These are phyloP conservation scores for Boletus sp. DNA, from an alignment of 1,284 basidiomycete genomes.

Conservation along the genomic window DNA sequence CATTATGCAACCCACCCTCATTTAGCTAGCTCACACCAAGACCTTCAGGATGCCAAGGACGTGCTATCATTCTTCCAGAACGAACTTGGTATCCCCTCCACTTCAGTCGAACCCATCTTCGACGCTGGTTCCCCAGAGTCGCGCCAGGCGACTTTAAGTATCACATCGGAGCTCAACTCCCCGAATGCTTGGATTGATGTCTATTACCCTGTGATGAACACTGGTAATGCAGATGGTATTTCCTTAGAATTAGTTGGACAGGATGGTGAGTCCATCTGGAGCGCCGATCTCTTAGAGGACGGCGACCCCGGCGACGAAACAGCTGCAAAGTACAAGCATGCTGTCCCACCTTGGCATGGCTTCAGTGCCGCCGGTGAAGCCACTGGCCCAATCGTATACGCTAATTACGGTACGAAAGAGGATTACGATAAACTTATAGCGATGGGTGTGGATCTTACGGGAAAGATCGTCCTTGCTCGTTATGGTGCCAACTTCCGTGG, in stretches of 20 bases:
- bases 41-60: constrained; percentile 60
- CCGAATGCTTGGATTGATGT: constrained; percentile 75
- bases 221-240: constrained; percentile 52
- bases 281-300: constrained; percentile 66
- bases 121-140: constrained; percentile 62
- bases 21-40: constrained; percentile 63
- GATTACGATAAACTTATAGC: constrained; percentile 67
- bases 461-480: constrained; percentile 79
- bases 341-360: constrained; percentile 68
- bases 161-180: constrained; percentile 40
- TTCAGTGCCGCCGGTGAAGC: constrained; percentile 63
- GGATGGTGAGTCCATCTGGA: constrained; percentile 59
- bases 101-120: constrained; percentile 51
- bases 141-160: constrained; percentile 56
- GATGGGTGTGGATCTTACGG: constrained; percentile 69
- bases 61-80: constrained; percentile 62
- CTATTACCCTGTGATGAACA: constrained; percentile 84
- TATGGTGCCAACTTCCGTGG: constrained; percentile 85
- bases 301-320: constrained; percentile 61
- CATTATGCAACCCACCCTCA: constrained; percentile 66
- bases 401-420: constrained; percentile 74
- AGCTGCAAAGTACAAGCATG: constrained; percentile 55
- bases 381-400: constrained; percentile 73
- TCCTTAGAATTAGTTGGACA: constrained; percentile 57
- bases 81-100: constrained; percentile 50